Conservation (phyloP, 495 filamentous ascomycete species). For the Aspergillus campestris region DNA sequence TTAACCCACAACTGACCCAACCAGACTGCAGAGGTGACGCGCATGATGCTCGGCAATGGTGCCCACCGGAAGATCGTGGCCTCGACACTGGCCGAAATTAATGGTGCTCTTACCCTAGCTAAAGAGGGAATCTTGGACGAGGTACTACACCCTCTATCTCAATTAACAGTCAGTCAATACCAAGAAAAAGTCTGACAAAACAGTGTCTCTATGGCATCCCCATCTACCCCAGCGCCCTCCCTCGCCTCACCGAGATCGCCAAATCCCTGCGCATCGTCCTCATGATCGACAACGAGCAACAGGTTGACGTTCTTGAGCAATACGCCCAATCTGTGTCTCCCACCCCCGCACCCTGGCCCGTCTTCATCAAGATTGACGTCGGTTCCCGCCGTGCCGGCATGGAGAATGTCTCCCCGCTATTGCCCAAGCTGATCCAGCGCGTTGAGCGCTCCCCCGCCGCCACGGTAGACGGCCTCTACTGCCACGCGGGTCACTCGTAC, state of each 20-base stretch:
- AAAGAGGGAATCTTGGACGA: slow-evolving; percentile 27
- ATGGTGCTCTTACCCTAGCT: slow-evolving; percentile 20
- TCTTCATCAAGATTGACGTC: slow-evolving; percentile 25
- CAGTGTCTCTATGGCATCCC: slow-evolving; percentile 28
- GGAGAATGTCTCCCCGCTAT: slow-evolving; percentile 6
- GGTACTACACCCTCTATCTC: slow-evolving; percentile 7
- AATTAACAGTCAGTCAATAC: background rate
- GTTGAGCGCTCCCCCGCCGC: slow-evolving; percentile 12
- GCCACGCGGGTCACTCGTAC: slow-evolving; percentile 22
- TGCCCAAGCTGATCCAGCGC: slow-evolving; percentile 9
- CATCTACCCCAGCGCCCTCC: slow-evolving; percentile 21
- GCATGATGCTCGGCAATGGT: slow-evolving; percentile 27
- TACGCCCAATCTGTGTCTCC: background rate
- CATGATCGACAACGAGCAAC: slow-evolving; percentile 29
- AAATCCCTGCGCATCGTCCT: slow-evolving; percentile 19
- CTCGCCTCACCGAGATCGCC: slow-evolving; percentile 16
- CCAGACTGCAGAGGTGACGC: slow-evolving; percentile 22
- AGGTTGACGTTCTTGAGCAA: slow-evolving; percentile 21
- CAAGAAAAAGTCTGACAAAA: background rate
- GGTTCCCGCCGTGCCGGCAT: slow-evolving; percentile 19
- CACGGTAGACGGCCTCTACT: slow-evolving; percentile 11
- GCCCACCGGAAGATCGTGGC: slow-evolving; percentile 24
- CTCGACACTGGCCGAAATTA: slow-evolving; percentile 24
- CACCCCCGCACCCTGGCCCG: slow-evolving; percentile 12
- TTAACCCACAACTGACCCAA: background rate